Conservation (phyloP, 257 asterid genomes). For the Petrea volubilis region DNA sequence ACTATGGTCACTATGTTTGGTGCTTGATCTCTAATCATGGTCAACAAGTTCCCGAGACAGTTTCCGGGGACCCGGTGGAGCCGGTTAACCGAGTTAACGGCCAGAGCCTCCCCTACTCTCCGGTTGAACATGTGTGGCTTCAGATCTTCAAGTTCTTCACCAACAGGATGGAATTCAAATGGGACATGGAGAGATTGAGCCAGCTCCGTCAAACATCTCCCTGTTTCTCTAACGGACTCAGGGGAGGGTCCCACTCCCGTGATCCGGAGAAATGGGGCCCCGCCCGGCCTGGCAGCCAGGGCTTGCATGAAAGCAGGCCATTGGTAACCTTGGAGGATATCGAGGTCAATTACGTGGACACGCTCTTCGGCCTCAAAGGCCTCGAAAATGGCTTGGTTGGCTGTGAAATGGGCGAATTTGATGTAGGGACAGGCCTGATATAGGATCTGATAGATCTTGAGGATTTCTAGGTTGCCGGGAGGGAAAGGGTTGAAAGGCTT, state of each 20-base stretch:
- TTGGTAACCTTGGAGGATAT: constrained; percentile 84
- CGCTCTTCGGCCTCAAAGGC: constrained; percentile 74
- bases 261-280: constrained; percentile 76
- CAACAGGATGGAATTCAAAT: constrained; percentile 75
- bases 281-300: constrained; percentile 77
- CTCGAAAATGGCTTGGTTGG: constrained; percentile 85
- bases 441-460: constrained; percentile 79
- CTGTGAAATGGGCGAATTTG: constrained; percentile 86
- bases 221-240: constrained; percentile 63
- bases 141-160: constrained; percentile 68
- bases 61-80: constrained; percentile 66
- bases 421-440: constrained; percentile 91
- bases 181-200: constrained; percentile 85
- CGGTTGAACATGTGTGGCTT: constrained; percentile 82
- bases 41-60: constrained; percentile 53
- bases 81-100: constrained; percentile 75
- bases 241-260: constrained; percentile 82
- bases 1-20: constrained; percentile 88
- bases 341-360: constrained; percentile 83
- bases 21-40: constrained; percentile 77
- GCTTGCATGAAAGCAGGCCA: constrained; percentile 98
- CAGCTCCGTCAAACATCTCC: constrained; percentile 61
- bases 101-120: constrained; percentile 83
- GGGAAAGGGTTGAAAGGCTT: constrained; percentile 70
- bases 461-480: constrained; percentile 68